Percentiles rank a stretch among this genome's conserved stretches.
Conservation (phyloP, 1,284 basidiomycete genomes). For the Mycosarcoma mackinlayi region DNA sequence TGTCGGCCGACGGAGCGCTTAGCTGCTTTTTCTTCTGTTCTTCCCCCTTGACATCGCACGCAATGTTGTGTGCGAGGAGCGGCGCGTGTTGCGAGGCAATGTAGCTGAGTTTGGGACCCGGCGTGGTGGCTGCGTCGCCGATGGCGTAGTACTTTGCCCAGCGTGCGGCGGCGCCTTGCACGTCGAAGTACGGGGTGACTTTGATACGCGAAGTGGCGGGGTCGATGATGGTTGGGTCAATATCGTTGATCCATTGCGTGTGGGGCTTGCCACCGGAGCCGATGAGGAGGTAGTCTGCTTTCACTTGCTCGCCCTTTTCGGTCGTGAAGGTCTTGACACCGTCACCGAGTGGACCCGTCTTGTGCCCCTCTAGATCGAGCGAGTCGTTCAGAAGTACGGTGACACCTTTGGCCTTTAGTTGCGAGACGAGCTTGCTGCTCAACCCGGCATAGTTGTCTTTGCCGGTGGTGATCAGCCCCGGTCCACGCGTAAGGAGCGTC, state of each 20-base stretch:
- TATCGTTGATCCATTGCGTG: constrained; percentile 62
- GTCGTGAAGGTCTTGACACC: constrained; percentile 21
- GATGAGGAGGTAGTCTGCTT: constrained; percentile 70
- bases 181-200: constrained; percentile 61
- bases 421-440: constrained; percentile 34
- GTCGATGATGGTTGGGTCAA: constrained; percentile 64
- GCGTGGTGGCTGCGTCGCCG: constrained; percentile 59
- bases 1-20: constrained; percentile 1
- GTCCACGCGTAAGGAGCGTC: constrained; percentile 65
- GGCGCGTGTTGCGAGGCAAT: constrained; percentile 35
- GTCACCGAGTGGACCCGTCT: constrained; percentile 12
- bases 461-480: constrained; percentile 29
- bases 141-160: constrained; percentile 55
- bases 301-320: constrained; percentile 18
- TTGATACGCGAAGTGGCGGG: constrained; percentile 55
- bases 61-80: constrained; percentile 48
- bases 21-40: constrained; percentile 15
- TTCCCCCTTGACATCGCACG: constrained; percentile 24
- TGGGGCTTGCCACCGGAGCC: constrained; percentile 70
- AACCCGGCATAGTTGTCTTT: constrained; percentile 43
- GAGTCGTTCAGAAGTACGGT: constrained; percentile 41
- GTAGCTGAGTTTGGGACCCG: constrained; percentile 48
- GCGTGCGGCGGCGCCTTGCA: constrained; percentile 6
- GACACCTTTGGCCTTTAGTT: constrained; percentile 67
- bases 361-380: constrained; percentile 56